phyloP scores from a whole-genome alignment of 306 rosid species.

The barrel medic (Medicago truncatula) region MtrunA17r5.0-ANR NC_053046.1:19115501-19116000 shows the following conservation, averaged over 20 bases:
- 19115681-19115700: not conserved
- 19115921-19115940: no score
- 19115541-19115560: not conserved
- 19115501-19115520: not conserved
- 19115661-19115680: not conserved
- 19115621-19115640: not conserved
- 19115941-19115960: no score
- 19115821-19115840: no score
- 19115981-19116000: no score
- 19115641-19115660: not conserved
- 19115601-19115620: not conserved
- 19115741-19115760: no score
- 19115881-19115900: no score
- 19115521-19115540: conserved; percentile 1
- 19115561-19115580: not conserved
- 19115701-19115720: no score
- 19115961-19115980: no score
- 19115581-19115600: not conserved
- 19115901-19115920: no score
- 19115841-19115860: no score
- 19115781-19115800: not conserved
- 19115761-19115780: not conserved
- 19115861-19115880: no score
- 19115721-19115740: no score
- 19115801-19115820: not conserved